Base-by-base conservation (phyloP, 345 rosid species). In the Arabidopsis suecica region DNA sequence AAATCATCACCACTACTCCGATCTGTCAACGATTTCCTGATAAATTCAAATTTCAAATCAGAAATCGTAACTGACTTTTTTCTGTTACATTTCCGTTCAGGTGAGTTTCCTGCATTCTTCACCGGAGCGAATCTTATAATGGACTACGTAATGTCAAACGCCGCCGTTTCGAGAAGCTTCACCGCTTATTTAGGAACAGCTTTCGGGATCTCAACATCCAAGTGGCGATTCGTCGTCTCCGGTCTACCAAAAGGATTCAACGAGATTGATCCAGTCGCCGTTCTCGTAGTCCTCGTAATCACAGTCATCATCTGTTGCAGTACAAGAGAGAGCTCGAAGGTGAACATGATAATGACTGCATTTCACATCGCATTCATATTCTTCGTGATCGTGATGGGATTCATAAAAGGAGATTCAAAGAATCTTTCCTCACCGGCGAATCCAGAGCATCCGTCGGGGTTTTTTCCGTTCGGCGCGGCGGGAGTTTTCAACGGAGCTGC, bases 111-210 rank as follows among this genome's bases (percentile, higher is more conserved):
- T 30, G 98, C 98, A 11, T 94, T 91, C 57, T 12, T 94, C 60
- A 88, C 97, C n/a, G 98, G 98, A 8, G 86, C 93, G 8, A 94
- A 94, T 77, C 87, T 94, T 5, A 71, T 94, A 55, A 77, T 87
- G 88, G 98, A 94, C 56, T 94, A 94, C 80, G 96, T 91, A 60
- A 74, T 86, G 86, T 94, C 98, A 14, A 94, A 94, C 85, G 98
- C 98, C 22, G 98, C 96, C 9, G 89, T 94, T 0, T 89, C 97
- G 0, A 82, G 97, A 62, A 72, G 96, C 78, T 86, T 91, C 83
- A 84, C 97, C 0, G 81, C 91, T 6, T 94, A 91, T 32, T 61
- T 91, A 5, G 94, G 88, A 45, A 62, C 93, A 0, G 93, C 96
- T 2, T 74, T 94, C 44, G 98, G 98, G 33, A 67, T 87, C 66